Conservation (phyloP, 306 rosid genomes). For the Cicer bijugum region DNA sequence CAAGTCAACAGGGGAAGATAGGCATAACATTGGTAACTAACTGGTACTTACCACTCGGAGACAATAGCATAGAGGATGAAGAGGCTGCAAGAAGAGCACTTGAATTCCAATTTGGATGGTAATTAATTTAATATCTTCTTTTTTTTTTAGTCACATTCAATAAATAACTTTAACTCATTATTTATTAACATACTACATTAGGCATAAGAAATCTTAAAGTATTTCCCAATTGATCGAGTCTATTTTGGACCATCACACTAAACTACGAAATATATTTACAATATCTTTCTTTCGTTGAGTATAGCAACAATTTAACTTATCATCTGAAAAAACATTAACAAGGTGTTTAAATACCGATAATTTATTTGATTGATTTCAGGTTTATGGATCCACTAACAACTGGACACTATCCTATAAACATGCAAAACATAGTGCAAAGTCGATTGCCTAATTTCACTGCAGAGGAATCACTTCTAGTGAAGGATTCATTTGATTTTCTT, state of each 20-base stretch:
- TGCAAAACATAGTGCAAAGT: constrained; percentile 48
- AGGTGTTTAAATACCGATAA: no score
- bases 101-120: constrained; percentile 26
- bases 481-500: constrained; percentile 66
- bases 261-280: no score
- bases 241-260: no score
- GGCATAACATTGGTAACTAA: constrained; percentile 49
- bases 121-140: neutral
- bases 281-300: no score
- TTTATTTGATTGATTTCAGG: constrained; percentile 36
- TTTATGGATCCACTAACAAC: constrained; percentile 59
- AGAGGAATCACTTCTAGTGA: constrained; percentile 41
- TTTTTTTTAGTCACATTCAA: no score
- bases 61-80: neutral
- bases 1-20: constrained; percentile 49
- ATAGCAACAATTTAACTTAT: no score
- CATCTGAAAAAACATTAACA: no score
- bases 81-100: constrained; percentile 1
- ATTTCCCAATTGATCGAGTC: no score
- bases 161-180: no score
- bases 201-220: no score
- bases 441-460: constrained; percentile 58
- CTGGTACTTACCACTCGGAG: constrained; percentile 45
- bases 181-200: no score
- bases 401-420: constrained; percentile 62